Percentiles rank a stretch among this genome's conserved stretches.
These are phyloP conservation scores for Cyphellophora europaea DNA, from an alignment of 2,329 filamentous ascomycete species.

Conservation along the genomic window DNA sequence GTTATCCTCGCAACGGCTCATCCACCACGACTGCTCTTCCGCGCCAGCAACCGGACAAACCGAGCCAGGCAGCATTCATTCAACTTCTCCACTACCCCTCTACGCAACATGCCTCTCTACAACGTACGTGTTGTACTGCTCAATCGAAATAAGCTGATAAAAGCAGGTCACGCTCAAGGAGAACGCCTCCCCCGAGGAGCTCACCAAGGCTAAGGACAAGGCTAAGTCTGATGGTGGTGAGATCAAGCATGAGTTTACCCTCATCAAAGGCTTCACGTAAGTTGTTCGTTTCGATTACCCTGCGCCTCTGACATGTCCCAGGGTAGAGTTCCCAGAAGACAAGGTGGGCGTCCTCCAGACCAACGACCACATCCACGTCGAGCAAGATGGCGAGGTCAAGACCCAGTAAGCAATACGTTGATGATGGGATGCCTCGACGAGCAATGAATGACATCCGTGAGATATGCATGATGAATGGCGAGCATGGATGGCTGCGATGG, in stretches of 20 bases:
- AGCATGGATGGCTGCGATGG: no score
- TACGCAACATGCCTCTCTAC: slow-evolving; percentile 32
- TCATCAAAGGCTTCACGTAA: slow-evolving; percentile 92
- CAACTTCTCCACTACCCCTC: no score
- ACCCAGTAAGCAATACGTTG: slow-evolving; percentile 52
- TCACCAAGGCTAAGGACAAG: slow-evolving; percentile 66
- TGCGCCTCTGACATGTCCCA: slow-evolving; percentile 26
- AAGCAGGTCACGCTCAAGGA: slow-evolving; percentile 70
- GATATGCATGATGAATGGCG: no score
- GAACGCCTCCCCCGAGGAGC: slow-evolving; percentile 54
- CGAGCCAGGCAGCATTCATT: no score
- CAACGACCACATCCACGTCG: slow-evolving; percentile 69
- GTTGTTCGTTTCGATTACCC: slow-evolving; percentile 22
- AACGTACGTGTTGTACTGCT: slow-evolving; percentile 22
- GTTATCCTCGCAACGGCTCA: no score
- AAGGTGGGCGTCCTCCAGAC: slow-evolving; percentile 55
- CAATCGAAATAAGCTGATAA: not conserved
- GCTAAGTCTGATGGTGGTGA: slow-evolving; percentile 67
- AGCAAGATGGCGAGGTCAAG: slow-evolving; percentile 60
- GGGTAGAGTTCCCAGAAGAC: slow-evolving; percentile 64
- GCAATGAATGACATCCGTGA: no score
- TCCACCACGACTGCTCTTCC: no score
- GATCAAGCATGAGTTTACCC: slow-evolving; percentile 72
- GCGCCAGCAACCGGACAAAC: no score
- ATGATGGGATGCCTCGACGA: no score